Evolutionary conservation across 805 yeast species (phyloP), one percentile per base, ranked within the genome.

Genomic region (Cyberlindnera nakhonratchasimensis): DNA sequence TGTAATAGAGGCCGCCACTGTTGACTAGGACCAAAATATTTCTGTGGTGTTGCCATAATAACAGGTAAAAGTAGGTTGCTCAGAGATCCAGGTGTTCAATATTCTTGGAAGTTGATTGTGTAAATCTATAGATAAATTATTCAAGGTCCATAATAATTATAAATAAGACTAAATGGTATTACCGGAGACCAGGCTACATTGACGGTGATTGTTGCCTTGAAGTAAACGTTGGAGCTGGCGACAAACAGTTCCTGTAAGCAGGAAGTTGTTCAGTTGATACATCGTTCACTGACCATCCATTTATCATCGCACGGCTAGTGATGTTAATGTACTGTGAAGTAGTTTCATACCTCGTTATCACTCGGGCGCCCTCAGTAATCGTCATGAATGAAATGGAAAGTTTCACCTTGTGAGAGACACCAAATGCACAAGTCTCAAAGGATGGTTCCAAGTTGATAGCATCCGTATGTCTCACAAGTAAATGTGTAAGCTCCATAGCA

Each of bases 371-470:
- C n/a, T 14, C 20, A 9, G 6, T 21, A 23, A 14, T 8, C 4
- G 29, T 19, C 5, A 12, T 21, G 36, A 22, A 33, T 3, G 36
- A 19, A 13, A 10, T 8, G 10, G 26, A 5, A n/a, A 33, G n/a
- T n/a, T 23, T 33, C 29, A 33, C n/a, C 16, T 23, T 33, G 20
- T 33, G 36, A 10, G 36, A 33, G 6, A 33, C 36, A 19, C 17
- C 29, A 11, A 22, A 33, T 14, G 36, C 28, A 23, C 36, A 33
- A 5, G 36, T 33, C 11, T 5, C 11, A 20, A 33, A 33, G 3
- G 36, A 22, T 16, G 36, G 36, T 14, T 33, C 36, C 9, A 33
- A 28, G 23, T 33, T 33, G n/a, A 33, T 20, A 4, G 11, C 6
- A 7, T 20, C 23, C 4, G 19, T 8, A 14, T 18, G 12, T 22